A percentile compares a stretch with the other conserved stretches of the same genome.
phyloP scores from a whole-genome alignment of 352 stramenopile genomes.

The Phytophthora cactorum region DNA sequence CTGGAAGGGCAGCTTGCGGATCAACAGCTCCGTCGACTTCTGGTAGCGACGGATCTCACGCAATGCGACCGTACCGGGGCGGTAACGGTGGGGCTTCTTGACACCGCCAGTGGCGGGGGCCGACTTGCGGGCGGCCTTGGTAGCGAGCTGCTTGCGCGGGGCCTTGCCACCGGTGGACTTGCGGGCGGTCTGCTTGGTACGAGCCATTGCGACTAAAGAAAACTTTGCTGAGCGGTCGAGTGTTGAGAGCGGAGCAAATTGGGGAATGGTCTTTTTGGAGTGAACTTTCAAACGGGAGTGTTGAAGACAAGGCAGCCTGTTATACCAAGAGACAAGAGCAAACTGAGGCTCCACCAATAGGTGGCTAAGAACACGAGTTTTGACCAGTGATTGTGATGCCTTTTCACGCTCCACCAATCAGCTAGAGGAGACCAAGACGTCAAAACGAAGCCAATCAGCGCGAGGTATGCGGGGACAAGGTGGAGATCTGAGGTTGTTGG shows the following conservation, averaged over 20 bases:
- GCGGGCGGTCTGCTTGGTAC: constrained; percentile 97
- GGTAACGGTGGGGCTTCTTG: constrained; percentile 93
- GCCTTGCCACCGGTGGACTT: constrained; percentile 96
- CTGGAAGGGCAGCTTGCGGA: constrained; percentile 97
- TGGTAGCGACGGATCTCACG: constrained; percentile 98
- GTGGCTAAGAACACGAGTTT: neutral
- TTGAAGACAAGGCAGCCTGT: constrained; percentile 1
- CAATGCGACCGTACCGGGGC: constrained; percentile 90
- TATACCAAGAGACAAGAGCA: too few species aligned
- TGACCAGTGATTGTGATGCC: neutral
- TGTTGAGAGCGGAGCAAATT: constrained; percentile 63
- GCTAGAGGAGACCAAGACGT: neutral
- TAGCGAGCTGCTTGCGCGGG: constrained; percentile 94
- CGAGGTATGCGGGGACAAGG: constrained; percentile 14
- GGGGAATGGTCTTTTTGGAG: constrained; percentile 38
- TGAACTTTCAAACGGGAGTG: constrained; percentile 4
- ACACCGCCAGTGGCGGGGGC: constrained; percentile 91
- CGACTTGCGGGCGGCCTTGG: constrained; percentile 93
- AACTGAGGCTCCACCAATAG: constrained; percentile 33
- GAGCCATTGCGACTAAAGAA: constrained; percentile 75
- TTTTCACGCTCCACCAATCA: constrained; percentile 38
- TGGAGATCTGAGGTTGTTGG: neutral
- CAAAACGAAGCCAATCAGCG: constrained; percentile 40
- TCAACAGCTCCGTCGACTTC: constrained; percentile 95
- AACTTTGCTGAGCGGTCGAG: constrained; percentile 30